phyloP scores from a whole-genome alignment of 1,139 yeast species.

The Magnusiomyces tetraspermus region DNA sequence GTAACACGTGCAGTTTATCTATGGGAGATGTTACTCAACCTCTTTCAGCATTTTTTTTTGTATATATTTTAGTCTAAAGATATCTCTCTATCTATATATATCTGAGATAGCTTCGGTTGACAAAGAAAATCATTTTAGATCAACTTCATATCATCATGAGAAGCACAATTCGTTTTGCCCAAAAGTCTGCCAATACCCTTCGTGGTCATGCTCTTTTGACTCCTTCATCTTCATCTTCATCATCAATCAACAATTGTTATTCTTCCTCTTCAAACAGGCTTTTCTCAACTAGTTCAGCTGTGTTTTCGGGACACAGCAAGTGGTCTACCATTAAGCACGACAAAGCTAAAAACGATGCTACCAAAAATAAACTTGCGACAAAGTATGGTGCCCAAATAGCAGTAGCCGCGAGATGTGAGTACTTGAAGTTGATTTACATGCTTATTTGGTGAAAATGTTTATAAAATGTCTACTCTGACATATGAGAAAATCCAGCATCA shows the following conservation, averaged over 20 bases:
- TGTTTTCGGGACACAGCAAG: constrained; percentile 66
- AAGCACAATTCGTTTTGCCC: background rate
- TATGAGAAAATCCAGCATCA: too few species aligned
- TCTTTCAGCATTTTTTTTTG: too few species aligned
- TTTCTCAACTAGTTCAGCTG: background rate
- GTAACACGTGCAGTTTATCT: too few species aligned
- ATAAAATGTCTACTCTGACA: too few species aligned
- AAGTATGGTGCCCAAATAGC: constrained; percentile 65
- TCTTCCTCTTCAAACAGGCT: background rate
- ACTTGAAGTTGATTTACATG: background rate
- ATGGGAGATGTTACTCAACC: too few species aligned
- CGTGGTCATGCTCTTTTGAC: too few species aligned
- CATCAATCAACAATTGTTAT: background rate
- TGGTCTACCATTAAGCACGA: constrained; percentile 95
- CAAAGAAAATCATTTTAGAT: too few species aligned
- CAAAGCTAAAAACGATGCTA: constrained; percentile 86
- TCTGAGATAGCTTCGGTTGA: too few species aligned
- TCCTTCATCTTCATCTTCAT: too few species aligned
- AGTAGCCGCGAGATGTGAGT: constrained; percentile 49
- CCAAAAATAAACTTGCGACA: constrained; percentile 59
- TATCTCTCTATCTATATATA: too few species aligned
- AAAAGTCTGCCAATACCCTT: background rate
- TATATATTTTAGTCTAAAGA: too few species aligned
- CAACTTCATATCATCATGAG: background rate
- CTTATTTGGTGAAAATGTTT: too few species aligned